phyloP scores from a whole-genome alignment of 805 yeast species.

The Saccharomycopsis malanga region DNA sequence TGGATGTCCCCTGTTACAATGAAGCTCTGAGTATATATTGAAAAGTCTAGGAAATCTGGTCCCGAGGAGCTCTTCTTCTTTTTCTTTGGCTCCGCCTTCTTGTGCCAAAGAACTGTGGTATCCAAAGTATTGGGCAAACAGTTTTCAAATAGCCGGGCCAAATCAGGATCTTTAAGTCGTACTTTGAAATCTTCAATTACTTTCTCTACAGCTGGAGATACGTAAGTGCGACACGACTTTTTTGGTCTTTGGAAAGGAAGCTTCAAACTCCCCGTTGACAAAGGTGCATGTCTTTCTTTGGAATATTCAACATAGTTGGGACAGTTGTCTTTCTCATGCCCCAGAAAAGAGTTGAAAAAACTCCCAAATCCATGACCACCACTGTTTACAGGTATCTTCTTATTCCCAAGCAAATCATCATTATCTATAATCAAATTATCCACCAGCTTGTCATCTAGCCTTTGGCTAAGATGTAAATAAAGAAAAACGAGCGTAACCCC shows the following conservation, averaged over 20 bases:
- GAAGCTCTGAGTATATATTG: constrained; percentile 49
- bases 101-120: constrained; percentile 76
- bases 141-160: constrained; percentile 72
- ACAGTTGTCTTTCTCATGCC: constrained; percentile 31
- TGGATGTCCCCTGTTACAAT: constrained; percentile 89
- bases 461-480: neutral
- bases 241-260: constrained; percentile 77
- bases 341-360: neutral
- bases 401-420: too few relatives aligned
- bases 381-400: neutral
- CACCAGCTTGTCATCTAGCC: too few relatives aligned
- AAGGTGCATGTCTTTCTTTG: constrained; percentile 46
- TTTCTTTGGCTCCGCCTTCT: constrained; percentile 11
- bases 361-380: neutral
- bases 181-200: constrained; percentile 45
- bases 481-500: neutral
- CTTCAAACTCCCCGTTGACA: constrained; percentile 44
- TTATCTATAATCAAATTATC: too few relatives aligned
- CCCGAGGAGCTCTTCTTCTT: neutral
- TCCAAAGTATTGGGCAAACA: constrained; percentile 83
- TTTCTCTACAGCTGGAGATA: constrained; percentile 52
- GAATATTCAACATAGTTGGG: constrained; percentile 61
- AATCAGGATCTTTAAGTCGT: constrained; percentile 52
- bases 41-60: neutral
- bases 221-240: constrained; percentile 64